Percentiles rank a stretch among this genome's conserved stretches.
These are phyloP conservation scores for Pittosporum tobira DNA, from an alignment of 129 eudicot species.

Conservation along the genomic window DNA sequence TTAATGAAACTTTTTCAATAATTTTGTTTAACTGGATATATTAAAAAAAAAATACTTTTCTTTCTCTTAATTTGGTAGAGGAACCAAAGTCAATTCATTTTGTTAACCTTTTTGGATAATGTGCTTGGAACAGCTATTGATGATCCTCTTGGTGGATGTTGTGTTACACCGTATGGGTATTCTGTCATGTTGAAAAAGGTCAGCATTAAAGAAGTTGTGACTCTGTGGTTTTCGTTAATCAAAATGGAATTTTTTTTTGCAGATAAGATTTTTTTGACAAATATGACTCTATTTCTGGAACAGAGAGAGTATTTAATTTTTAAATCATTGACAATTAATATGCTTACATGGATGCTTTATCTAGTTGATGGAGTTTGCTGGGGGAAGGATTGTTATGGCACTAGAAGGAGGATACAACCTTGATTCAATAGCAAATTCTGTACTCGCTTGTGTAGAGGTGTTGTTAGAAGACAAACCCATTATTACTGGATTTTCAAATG, in stretches of 20 bases:
- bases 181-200: conserved; percentile 80
- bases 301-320: too few relatives aligned
- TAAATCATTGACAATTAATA: not conserved
- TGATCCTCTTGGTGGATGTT: conserved; percentile 96
- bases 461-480: conserved; percentile 52
- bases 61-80: not conserved
- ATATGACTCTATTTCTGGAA: too few relatives aligned
- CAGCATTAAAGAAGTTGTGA: conserved; percentile 5
- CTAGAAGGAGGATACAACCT: conserved; percentile 95
- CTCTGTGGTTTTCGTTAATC: not conserved
- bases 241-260: too few relatives aligned
- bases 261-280: too few relatives aligned
- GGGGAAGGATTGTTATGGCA: conserved; percentile 74
- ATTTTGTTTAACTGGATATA: too few relatives aligned
- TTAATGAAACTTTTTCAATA: too few relatives aligned
- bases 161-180: conserved; percentile 76
- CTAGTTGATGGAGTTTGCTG: conserved; percentile 78
- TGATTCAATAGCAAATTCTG: conserved; percentile 71
- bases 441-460: conserved; percentile 63
- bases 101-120: conserved; percentile 8
- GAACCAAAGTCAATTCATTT: not conserved
- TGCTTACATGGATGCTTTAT: conserved; percentile 12
- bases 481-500: conserved; percentile 31
- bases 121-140: conserved; percentile 51
- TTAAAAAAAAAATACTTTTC: not conserved